These are phyloP conservation scores for Dryadomyces quercus-mongolicae DNA, from an alignment of 2,329 filamentous ascomycete genomes.

Conservation along the genomic window DNA sequence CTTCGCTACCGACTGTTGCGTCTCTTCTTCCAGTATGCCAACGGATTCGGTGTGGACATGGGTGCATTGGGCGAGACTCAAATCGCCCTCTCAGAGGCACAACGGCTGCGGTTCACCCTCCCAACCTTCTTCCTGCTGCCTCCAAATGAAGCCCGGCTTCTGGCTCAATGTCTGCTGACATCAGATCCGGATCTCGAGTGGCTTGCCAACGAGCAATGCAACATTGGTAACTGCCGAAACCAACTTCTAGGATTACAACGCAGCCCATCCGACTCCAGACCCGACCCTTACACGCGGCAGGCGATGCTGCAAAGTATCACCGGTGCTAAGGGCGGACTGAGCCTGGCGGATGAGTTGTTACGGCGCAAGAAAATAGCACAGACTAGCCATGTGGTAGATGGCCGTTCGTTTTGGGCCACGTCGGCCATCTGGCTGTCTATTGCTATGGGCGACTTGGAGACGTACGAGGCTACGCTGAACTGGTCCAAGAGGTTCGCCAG, in stretches of 20 bases:
- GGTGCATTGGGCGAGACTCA: not conserved
- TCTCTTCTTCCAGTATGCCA: not conserved
- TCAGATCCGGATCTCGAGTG: not conserved
- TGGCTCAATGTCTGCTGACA: not conserved
- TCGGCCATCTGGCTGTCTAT: not conserved
- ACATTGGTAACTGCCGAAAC: not conserved
- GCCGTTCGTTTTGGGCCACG: not conserved
- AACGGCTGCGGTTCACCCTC: not conserved
- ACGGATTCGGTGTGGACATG: not conserved
- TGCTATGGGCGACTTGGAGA: not conserved
- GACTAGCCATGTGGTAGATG: not conserved
- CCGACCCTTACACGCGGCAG: not conserved
- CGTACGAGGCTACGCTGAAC: not conserved
- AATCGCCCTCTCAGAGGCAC: not conserved
- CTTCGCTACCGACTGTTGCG: not conserved
- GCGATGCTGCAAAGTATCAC: not conserved
- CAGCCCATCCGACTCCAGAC: not conserved
- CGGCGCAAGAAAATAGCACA: not conserved
- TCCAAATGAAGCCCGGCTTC: not conserved
- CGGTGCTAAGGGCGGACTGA: not conserved
- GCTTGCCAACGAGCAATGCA: not conserved
- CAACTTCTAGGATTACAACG: not conserved
- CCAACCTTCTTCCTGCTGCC: not conserved
- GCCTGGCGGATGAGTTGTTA: not conserved
- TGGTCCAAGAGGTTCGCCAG: not conserved